Conservation (phyloP, 345 rosid genomes). For the Syzygium oleosum region DNA sequence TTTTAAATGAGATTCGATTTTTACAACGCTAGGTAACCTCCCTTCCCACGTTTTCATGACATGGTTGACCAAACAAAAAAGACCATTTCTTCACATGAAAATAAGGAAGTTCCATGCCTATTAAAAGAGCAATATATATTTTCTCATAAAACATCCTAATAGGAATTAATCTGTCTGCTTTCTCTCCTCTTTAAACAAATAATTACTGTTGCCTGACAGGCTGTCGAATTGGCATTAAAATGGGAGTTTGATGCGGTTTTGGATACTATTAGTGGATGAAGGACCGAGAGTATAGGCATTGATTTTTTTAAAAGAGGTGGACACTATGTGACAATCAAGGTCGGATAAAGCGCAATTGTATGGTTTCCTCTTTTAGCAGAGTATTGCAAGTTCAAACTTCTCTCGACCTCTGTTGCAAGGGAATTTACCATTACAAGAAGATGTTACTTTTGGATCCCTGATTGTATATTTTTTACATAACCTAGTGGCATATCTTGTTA, state of each 20-base stretch:
- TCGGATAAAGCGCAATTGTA: neutral
- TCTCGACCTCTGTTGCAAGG: constrained; percentile 38
- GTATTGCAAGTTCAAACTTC: neutral
- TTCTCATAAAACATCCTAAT: neutral
- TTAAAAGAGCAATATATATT: neutral
- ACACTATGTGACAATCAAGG: constrained; percentile 92
- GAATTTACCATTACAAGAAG: constrained; percentile 9
- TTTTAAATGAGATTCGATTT: too few species aligned
- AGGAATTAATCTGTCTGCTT: neutral
- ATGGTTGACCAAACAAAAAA: neutral
- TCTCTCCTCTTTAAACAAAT: neutral
- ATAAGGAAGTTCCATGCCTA: neutral
- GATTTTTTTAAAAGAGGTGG: constrained; percentile 79
- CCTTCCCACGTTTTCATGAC: neutral
- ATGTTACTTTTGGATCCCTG: too few species aligned
- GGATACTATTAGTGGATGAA: constrained; percentile 87
- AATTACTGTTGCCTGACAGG: constrained; percentile 30
- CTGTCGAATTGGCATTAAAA: constrained; percentile 66
- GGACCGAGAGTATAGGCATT: constrained; percentile 73
- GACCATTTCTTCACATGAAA: neutral
- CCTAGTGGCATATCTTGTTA: neutral
- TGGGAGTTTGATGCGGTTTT: constrained; percentile 87
- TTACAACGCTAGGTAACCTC: too few species aligned
- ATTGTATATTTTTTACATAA: neutral
- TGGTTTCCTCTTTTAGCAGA: neutral